Conservation (phyloP, 371 early-diverging fungal genomes). For the Rhizopus stolonifer region DNA sequence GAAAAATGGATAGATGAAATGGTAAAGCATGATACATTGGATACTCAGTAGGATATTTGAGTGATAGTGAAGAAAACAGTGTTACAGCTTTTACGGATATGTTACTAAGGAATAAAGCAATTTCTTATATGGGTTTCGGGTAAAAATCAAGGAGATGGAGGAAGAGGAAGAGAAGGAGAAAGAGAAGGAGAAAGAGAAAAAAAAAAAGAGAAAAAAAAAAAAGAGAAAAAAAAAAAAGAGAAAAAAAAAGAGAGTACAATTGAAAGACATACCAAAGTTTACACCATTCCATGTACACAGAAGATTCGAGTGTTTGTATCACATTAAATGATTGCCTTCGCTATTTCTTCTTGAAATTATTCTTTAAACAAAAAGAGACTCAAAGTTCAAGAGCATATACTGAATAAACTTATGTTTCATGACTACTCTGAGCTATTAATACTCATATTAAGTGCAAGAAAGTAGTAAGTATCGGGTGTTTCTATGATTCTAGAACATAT, state of each 20-base stretch:
- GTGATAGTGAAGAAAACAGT: conserved; percentile 94
- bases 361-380: too few species aligned
- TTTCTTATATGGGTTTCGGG: conserved; percentile 98
- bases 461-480: conserved; percentile 58
- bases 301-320: conserved; percentile 90
- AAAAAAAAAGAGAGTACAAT: too few species aligned
- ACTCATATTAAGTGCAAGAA: too few species aligned
- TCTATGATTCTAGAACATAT: background rate
- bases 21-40: conserved; percentile 86
- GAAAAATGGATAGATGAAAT: conserved; percentile 84
- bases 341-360: too few species aligned
- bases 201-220: too few species aligned
- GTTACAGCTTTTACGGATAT: conserved; percentile 83
- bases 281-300: conserved; percentile 75
- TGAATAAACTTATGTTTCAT: too few species aligned
- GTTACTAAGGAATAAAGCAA: conserved; percentile 84
- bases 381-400: too few species aligned
- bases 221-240: too few species aligned
- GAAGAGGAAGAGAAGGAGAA: too few species aligned
- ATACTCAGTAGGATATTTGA: conserved; percentile 94
- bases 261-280: background rate
- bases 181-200: too few species aligned
- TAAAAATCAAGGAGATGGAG: conserved; percentile 34
- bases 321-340: too few species aligned
- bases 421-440: too few species aligned